phyloP scores from a whole-genome alignment of 192 early-diverging fungal genomes.

The Coemansia sp. region DNA sequence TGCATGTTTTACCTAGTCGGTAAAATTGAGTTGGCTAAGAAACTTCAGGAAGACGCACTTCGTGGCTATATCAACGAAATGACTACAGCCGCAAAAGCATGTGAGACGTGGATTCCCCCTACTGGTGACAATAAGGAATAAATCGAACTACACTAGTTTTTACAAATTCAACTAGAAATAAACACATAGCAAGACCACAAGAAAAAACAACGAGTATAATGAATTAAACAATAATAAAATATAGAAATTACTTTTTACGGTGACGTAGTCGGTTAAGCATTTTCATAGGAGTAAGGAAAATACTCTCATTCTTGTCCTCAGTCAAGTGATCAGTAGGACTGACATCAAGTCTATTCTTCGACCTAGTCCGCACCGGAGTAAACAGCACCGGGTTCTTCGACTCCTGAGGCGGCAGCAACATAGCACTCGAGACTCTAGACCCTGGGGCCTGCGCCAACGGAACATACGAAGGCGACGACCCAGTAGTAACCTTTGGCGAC shows the following conservation, averaged over 20 bases:
- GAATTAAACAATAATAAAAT: neutral
- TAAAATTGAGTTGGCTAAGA: no score
- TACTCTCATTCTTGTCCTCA: conserved; percentile 34
- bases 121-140: no score
- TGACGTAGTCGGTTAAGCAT: conserved; percentile 51
- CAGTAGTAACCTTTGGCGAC: neutral
- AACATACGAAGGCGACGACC: neutral
- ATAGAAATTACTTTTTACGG: conserved; percentile 38
- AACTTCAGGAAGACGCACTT: no score
- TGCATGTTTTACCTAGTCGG: no score
- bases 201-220: no score
- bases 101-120: no score
- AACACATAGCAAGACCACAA: no score
- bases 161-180: no score
- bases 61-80: no score
- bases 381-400: conserved; percentile 43
- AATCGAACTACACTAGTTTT: no score
- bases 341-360: conserved; percentile 4
- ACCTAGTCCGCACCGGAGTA: conserved; percentile 37
- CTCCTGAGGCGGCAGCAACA: conserved; percentile 21
- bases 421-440: conserved; percentile 4
- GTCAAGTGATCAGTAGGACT: neutral
- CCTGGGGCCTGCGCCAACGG: neutral
- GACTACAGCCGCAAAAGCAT: no score
- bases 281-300: conserved; percentile 51